Conservation (phyloP, 2,329 filamentous ascomycete species). For the Berkeleyomyces basicola region DNA sequence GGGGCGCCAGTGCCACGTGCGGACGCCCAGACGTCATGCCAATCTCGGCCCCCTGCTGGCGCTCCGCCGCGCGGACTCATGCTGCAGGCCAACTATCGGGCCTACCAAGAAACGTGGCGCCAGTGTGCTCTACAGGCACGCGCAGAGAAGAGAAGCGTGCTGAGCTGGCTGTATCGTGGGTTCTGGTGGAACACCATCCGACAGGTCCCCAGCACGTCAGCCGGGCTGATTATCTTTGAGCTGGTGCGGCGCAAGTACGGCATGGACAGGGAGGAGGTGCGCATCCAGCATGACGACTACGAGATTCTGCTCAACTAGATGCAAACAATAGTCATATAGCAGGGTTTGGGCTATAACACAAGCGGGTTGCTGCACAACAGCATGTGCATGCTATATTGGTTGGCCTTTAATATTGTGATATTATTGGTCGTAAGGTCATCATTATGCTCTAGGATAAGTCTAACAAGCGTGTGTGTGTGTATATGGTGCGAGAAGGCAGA, state of each 20-base stretch:
- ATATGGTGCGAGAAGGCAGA: not conserved
- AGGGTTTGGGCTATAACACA: not conserved
- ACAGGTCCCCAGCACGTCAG: constrained; percentile 61
- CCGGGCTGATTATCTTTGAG: constrained; percentile 65
- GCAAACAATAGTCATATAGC: not conserved
- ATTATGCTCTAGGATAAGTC: not conserved
- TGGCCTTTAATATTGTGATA: not conserved
- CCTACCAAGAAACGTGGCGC: constrained; percentile 50
- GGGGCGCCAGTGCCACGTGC: not conserved
- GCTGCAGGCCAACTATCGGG: constrained; percentile 49
- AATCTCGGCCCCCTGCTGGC: not conserved
- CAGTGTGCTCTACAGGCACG: constrained; percentile 43
- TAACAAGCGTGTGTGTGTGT: not conserved
- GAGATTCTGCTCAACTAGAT: constrained; percentile 45
- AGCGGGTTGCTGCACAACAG: not conserved
- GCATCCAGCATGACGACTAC: constrained; percentile 52
- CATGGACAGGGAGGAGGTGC: constrained; percentile 41
- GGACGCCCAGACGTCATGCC: not conserved
- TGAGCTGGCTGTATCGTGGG: constrained; percentile 50
- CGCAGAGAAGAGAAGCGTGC: constrained; percentile 36
- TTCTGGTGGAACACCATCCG: constrained; percentile 58
- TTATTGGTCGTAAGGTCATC: not conserved
- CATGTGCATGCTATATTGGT: not conserved
- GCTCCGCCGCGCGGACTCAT: constrained; percentile 30
- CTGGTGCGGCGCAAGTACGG: constrained; percentile 58